Base-by-base conservation (phyloP, 106 monocot species). In the Dioscorea dumetorum region DNA sequence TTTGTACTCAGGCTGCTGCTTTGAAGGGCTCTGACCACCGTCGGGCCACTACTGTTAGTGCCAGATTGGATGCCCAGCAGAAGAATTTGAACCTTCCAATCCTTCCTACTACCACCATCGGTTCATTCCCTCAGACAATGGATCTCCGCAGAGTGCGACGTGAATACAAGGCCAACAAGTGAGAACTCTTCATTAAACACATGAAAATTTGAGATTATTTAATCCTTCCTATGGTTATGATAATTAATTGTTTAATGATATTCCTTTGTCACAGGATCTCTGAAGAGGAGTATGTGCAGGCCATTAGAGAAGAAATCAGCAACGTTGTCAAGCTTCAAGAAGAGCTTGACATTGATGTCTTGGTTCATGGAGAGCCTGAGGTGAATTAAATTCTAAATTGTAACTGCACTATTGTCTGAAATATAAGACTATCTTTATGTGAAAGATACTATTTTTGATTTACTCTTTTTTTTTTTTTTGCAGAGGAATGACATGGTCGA, bases 111-210 rank as follows among this genome's bases (percentile, higher is more conserved):
- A 81, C 80, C 57, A 81, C 80, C 4, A 81, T 81, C 67, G 80
- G 80, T 21, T 81, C 80, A 72, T 81, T 81, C 80, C 80, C 80
- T 54, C 80, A 81, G 71, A 81, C 80, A 4, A 75, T 81, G 53
- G 80, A 81, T 49, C 80, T 81, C 60, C 63, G 80, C 31, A 65
- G 80, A 62, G 71, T 76, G 16, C 80, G 80, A 58, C 70, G 80
- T 52, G 88, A 81, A 64, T 76, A 79, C 82, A 88, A 88, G 70
- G 88, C 84, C 15, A 85, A 85, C n/a, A 88, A 88, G 88, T 88
- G 50, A 4, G 81, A 33, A 49, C 17, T 53, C 16, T 33, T 19
- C 15, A 54, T 18, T 18, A 16, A 54, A 59, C 12, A 22, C 54
- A 18, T 0, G n/a, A n/a, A 56, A 18, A 12, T 19, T 56, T 56